These are phyloP conservation scores for Termitomyces sp. DNA, from an alignment of 768 basidiomycete species.

Conservation along the genomic window DNA sequence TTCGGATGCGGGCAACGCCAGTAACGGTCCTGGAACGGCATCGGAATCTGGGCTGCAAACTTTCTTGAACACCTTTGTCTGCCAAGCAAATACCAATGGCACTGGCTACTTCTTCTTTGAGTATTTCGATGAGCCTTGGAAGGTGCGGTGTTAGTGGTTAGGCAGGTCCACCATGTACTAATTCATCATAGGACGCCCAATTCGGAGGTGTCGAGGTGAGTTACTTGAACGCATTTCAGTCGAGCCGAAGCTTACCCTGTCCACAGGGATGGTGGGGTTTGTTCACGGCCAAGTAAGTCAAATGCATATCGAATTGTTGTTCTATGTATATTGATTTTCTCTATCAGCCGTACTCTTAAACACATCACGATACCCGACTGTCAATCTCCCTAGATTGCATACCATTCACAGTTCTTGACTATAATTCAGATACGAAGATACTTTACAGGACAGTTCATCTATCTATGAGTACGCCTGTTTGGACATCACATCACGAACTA, in stretches of 20 bases:
- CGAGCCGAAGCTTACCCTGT: not conserved
- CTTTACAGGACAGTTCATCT: not conserved
- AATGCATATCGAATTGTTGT: not conserved
- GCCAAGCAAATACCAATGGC: slow-evolving; percentile 76
- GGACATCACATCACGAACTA: not conserved
- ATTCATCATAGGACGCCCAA: slow-evolving; percentile 36
- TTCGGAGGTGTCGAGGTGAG: slow-evolving; percentile 75
- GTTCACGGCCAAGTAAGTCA: slow-evolving; percentile 37
- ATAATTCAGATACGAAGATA: not conserved
- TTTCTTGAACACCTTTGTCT: slow-evolving; percentile 86
- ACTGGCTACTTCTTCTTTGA: slow-evolving; percentile 91
- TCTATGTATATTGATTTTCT: not conserved
- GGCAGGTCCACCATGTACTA: not conserved
- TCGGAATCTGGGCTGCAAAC: slow-evolving; percentile 54
- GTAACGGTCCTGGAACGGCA: slow-evolving; percentile 67
- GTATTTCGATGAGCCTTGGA: slow-evolving; percentile 81
- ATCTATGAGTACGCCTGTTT: not conserved
- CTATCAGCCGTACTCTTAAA: slow-evolving; percentile 64
- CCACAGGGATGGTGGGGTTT: slow-evolving; percentile 45
- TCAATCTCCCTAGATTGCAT: slow-evolving; percentile 27
- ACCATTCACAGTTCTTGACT: not conserved
- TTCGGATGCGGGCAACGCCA: slow-evolving; percentile 51
- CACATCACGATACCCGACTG: slow-evolving; percentile 66
- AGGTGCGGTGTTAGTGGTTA: slow-evolving; percentile 36
- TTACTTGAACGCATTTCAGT: not conserved